Conservation (phyloP, 345 rosid genomes). For the Sisymbrium irio region DNA sequence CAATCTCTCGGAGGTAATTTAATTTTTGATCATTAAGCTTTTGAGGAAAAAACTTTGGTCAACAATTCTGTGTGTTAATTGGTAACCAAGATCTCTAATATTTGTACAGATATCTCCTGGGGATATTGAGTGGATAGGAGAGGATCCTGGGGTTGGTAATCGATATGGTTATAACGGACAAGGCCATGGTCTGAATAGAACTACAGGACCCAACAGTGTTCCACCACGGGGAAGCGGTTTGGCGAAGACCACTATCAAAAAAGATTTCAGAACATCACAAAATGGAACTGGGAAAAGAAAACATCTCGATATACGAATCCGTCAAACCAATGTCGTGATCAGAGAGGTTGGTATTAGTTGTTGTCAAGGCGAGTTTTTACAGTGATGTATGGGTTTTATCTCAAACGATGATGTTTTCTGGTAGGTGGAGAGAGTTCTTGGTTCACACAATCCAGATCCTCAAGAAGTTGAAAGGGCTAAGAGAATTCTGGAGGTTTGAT, state of each 20-base stretch:
- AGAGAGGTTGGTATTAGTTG: conserved; percentile 55
- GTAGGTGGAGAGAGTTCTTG: conserved; percentile 82
- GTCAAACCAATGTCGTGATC: conserved; percentile 62
- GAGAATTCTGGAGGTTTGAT: conserved; percentile 66
- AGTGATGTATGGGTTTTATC: background rate
- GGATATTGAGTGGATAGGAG: conserved; percentile 79
- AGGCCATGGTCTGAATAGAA: conserved; percentile 42
- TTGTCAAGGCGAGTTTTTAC: background rate
- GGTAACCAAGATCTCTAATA: background rate
- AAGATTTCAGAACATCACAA: conserved; percentile 60
- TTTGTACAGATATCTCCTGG: conserved; percentile 63
- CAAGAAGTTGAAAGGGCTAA: conserved; percentile 78
- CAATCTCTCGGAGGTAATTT: conserved; percentile 69
- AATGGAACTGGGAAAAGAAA: conserved; percentile 80
- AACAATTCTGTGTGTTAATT: background rate
- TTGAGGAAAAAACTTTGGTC: background rate
- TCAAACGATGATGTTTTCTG: conserved; percentile 9
- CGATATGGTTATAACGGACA: conserved; percentile 49
- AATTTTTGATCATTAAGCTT: background rate
- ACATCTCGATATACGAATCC: conserved; percentile 60
- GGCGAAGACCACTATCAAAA: conserved; percentile 58
- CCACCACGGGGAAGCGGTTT: conserved; percentile 60
- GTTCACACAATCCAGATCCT: conserved; percentile 64
- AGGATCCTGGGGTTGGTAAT: conserved; percentile 56
- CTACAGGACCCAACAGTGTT: conserved; percentile 47